Evolutionary conservation across 1,284 basidiomycete species (phyloP).

Genomic region (Moesziomyces aphidis): DNA sequence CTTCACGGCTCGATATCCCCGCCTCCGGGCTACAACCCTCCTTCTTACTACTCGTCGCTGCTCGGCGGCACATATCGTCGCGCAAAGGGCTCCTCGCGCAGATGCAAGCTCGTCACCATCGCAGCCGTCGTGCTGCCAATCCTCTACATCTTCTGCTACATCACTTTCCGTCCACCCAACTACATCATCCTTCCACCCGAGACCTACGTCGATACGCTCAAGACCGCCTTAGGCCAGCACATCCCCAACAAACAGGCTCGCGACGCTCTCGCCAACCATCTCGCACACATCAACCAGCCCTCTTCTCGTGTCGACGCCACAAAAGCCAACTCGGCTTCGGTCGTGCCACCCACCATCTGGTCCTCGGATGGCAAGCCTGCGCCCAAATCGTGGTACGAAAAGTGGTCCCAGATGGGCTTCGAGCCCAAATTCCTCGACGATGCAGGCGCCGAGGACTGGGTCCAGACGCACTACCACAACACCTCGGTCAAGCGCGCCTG

Average conservation of each 20-base stretch:
- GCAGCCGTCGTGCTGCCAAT: constrained; percentile 20
- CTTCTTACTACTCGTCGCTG: constrained; percentile 34
- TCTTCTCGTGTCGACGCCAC: background rate
- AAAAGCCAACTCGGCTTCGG: constrained; percentile 10
- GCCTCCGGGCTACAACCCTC: constrained; percentile 40
- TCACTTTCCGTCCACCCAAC: constrained; percentile 43
- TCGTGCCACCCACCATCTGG: constrained; percentile 43
- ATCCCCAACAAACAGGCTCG: constrained; percentile 32
- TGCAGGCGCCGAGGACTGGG: constrained; percentile 37
- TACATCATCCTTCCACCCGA: constrained; percentile 46
- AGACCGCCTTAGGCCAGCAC: constrained; percentile 28
- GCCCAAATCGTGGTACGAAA: constrained; percentile 29
- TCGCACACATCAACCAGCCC: constrained; percentile 25
- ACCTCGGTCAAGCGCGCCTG: constrained; percentile 40
- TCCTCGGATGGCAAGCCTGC: constrained; percentile 47
- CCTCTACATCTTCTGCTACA: constrained; percentile 37
- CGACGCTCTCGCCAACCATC: constrained; percentile 27
- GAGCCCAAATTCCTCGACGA: constrained; percentile 52
- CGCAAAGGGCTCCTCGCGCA: constrained; percentile 26
- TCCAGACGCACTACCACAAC: constrained; percentile 31
- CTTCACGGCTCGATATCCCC: constrained; percentile 17
- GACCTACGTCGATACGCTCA: constrained; percentile 29
- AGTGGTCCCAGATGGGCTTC: constrained; percentile 46
- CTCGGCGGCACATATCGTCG: constrained; percentile 24
- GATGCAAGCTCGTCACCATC: constrained; percentile 26